phyloP scores from a whole-genome alignment of 2,329 filamentous ascomycete species.

The Fusarium staphyleae region DNA sequence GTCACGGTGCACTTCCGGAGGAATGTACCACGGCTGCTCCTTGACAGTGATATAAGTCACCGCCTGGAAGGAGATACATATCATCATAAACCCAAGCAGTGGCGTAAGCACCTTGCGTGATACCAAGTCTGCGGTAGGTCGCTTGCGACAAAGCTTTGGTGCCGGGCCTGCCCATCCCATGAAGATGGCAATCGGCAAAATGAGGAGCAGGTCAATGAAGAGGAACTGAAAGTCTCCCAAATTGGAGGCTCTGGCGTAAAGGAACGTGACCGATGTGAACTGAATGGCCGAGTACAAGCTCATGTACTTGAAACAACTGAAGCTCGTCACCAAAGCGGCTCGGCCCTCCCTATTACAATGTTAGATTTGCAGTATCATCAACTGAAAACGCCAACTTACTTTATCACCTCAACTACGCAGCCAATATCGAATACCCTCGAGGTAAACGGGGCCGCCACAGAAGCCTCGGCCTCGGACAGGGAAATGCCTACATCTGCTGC shows the following conservation, averaged over 20 bases:
- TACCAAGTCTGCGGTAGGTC: slow-evolving; percentile 90
- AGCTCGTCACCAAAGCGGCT: slow-evolving; percentile 95
- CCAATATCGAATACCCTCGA: slow-evolving; percentile 95
- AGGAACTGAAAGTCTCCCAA: slow-evolving; percentile 97
- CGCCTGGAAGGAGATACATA: slow-evolving; percentile 81
- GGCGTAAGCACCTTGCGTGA: slow-evolving; percentile 91
- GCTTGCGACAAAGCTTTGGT: slow-evolving; percentile 77
- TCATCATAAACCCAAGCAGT: slow-evolving; percentile 83
- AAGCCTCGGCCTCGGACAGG: slow-evolving; percentile 95
- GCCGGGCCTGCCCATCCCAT: slow-evolving; percentile 97
- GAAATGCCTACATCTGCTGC: slow-evolving; percentile 98
- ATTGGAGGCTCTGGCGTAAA: slow-evolving; percentile 93
- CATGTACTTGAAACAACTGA: slow-evolving; percentile 99
- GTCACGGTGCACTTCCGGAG: slow-evolving; percentile 77
- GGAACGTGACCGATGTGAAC: slow-evolving; percentile 95
- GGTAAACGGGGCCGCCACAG: slow-evolving; percentile 97
- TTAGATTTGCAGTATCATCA: slow-evolving; percentile 32
- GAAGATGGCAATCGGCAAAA: slow-evolving; percentile 95
- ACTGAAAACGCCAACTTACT: slow-evolving; percentile 53
- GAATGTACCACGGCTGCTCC: slow-evolving; percentile 83
- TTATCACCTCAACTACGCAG: slow-evolving; percentile 91
- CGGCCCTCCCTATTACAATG: slow-evolving; percentile 74
- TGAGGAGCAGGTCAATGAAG: slow-evolving; percentile 91
- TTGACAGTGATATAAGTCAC: slow-evolving; percentile 77
- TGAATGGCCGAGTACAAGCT: slow-evolving; percentile 99